A percentile compares a stretch with the other conserved stretches of the same genome.
Conservation (phyloP, 495 filamentous ascomycete species). For the Hypoxylon intermedium region DNA sequence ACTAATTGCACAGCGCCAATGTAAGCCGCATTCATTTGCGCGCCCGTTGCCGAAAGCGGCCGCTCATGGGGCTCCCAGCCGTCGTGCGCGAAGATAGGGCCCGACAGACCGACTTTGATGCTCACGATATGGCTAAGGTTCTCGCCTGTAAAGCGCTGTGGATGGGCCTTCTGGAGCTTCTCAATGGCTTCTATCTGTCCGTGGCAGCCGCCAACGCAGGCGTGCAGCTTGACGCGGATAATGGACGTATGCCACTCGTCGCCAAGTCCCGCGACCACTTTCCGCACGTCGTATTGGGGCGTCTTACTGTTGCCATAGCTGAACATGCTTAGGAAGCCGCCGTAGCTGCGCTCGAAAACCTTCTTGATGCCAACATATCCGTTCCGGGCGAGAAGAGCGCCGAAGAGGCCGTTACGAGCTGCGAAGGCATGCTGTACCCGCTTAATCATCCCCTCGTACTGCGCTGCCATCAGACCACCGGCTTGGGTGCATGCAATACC, state of each 20-base stretch:
- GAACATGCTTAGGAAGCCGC: conserved; percentile 53
- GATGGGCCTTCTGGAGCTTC: too few relatives aligned
- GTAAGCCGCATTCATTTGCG: conserved; percentile 56
- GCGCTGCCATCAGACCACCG: conserved; percentile 53
- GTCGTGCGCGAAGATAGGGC: conserved; percentile 45
- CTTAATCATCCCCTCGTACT: conserved; percentile 54
- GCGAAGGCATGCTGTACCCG: conserved; percentile 58
- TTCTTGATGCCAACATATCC: conserved; percentile 56
- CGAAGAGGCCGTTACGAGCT: conserved; percentile 54
- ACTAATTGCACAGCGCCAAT: conserved; percentile 51
- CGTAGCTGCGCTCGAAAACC: conserved; percentile 53
- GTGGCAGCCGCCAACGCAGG: too few relatives aligned
- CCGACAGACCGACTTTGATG: conserved; percentile 48
- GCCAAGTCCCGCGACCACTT: too few relatives aligned
- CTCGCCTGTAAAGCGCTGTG: too few relatives aligned
- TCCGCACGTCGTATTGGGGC: too few relatives aligned
- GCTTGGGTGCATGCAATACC: conserved; percentile 55
- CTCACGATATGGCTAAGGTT: too few relatives aligned
- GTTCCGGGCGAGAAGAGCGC: conserved; percentile 45
- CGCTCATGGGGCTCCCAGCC: conserved; percentile 49
- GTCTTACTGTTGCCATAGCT: too few relatives aligned
- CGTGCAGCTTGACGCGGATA: too few relatives aligned
- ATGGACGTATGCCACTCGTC: too few relatives aligned
- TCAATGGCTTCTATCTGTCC: too few relatives aligned
- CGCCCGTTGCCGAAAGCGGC: conserved; percentile 48